phyloP scores from a whole-genome alignment of 805 yeast species.

The Pichia manshurica region DNA sequence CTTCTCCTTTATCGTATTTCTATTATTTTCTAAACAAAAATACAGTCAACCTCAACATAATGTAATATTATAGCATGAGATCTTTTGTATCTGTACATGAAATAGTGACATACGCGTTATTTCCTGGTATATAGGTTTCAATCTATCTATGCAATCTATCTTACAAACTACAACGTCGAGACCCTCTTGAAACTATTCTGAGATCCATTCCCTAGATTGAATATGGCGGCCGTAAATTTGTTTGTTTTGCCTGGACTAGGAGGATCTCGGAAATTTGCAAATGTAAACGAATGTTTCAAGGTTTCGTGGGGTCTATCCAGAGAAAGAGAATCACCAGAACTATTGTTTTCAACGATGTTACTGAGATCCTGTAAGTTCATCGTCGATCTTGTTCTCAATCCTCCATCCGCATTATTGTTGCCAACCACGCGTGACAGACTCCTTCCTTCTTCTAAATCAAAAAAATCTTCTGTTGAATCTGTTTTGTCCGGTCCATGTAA shows the following conservation, averaged over 20 bases:
- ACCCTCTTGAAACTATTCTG: slow-evolving; percentile 8
- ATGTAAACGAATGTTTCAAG: slow-evolving; percentile 12
- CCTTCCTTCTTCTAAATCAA: slow-evolving; percentile 14
- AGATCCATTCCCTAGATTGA: slow-evolving; percentile 9
- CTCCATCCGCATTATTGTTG: slow-evolving; percentile 12
- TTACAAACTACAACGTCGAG: neutral
- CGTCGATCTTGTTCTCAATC: slow-evolving; percentile 29
- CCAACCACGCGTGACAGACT: slow-evolving; percentile 10
- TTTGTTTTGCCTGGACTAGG: neutral
- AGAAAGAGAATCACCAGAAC: neutral
- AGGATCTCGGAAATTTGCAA: slow-evolving; percentile 11
- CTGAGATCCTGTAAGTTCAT: slow-evolving; percentile 22
- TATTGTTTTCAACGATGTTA: neutral
- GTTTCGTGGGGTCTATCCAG: neutral
- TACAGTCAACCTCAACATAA: too few species aligned
- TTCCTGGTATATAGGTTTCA: too few species aligned
- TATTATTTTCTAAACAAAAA: too few species aligned
- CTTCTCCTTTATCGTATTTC: too few species aligned
- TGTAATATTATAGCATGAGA: too few species aligned
- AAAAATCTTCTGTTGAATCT: slow-evolving; percentile 5
- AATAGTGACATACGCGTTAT: too few species aligned
- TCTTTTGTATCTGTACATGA: too few species aligned
- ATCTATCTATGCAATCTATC: too few species aligned
- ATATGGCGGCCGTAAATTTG: neutral
- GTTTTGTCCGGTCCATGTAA: slow-evolving; percentile 5